Base-by-base conservation (phyloP, 352 stramenopile genomes). In the Phytophthora podocarpi region DNA sequence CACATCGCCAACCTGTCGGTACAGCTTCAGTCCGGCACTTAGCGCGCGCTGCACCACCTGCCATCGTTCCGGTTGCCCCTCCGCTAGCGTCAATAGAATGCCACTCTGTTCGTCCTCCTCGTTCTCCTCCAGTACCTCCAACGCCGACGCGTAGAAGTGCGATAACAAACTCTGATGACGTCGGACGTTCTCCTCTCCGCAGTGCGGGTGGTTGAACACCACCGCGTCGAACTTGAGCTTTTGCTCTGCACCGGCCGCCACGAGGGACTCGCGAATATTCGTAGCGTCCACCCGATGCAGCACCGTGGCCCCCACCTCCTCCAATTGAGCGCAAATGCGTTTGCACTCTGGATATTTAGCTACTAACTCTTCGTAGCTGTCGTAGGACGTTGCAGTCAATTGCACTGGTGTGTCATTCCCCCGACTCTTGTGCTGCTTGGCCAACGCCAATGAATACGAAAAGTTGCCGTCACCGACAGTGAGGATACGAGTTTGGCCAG, bases 161-260 rank as follows among this genome's bases (percentile, higher is more conserved):
- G 80, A 91, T 15, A 98, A 64, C 58, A 98, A 90, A 50, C 83
- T 85, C 47, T 80, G 82, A 77, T 98, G 94, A 5, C 87, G 78
- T 47, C 55, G 50, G 16, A 95, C 79, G 70, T 97, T 92, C 76
- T 98, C 94, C 32, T 89, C 90, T 6, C 91, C 94, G 50, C 93
- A 89, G 67, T 98, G 94, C 12, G 94, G 94, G 69, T 98, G 94
- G 67, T 98, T 94, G 70, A 98, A 98, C n/a, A 98, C 79, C 12
- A 98, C 81, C 47, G 78, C 58, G 54, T 95, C 77, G 31, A 93
- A 96, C 28, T 36, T 55, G 4, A 61, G 32, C 16, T 35, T 34
- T 24, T 58, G n/a, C 20, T 35, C 26, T 16, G 47, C 40, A 12
- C 60, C 54, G 30, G 40, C 64, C 4, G 31, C 50, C 37, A 59